Percentiles rank a stretch among this genome's conserved stretches.
phyloP scores from a whole-genome alignment of 495 filamentous ascomycete species.

The Thozetella sp. region DNA sequence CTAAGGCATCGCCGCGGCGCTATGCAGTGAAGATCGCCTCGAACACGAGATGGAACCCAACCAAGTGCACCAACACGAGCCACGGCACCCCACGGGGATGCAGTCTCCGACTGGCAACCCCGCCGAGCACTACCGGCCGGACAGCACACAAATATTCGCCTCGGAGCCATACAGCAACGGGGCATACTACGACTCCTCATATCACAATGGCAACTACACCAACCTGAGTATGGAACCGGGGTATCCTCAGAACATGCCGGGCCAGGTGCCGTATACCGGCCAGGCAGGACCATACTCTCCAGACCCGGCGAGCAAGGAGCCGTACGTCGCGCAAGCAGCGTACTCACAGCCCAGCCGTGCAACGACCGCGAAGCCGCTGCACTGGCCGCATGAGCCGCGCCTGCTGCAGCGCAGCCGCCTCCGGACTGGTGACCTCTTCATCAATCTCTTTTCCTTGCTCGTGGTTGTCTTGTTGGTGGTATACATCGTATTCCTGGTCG shows the following conservation, averaged over 20 bases:
- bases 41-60: too few species aligned
- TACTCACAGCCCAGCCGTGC: background rate
- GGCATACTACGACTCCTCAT: background rate
- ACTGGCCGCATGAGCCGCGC: background rate
- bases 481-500: background rate
- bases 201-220: background rate
- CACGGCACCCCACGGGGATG: too few species aligned
- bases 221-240: background rate
- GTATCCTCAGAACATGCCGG: background rate
- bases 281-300: too few species aligned
- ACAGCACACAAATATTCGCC: background rate
- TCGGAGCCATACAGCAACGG: background rate
- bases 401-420: background rate
- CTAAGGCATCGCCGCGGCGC: too few species aligned
- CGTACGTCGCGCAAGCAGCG: background rate
- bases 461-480: background rate
- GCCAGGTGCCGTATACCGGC: too few species aligned
- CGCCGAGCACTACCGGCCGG: too few species aligned
- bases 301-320: too few species aligned
- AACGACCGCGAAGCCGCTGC: background rate
- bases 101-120: too few species aligned
- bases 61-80: too few species aligned
- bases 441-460: background rate
- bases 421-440: background rate
- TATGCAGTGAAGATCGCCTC: too few species aligned